Base-by-base conservation (phyloP, 169 alveolate species). In the Plasmodium cynomolgi region DNA sequence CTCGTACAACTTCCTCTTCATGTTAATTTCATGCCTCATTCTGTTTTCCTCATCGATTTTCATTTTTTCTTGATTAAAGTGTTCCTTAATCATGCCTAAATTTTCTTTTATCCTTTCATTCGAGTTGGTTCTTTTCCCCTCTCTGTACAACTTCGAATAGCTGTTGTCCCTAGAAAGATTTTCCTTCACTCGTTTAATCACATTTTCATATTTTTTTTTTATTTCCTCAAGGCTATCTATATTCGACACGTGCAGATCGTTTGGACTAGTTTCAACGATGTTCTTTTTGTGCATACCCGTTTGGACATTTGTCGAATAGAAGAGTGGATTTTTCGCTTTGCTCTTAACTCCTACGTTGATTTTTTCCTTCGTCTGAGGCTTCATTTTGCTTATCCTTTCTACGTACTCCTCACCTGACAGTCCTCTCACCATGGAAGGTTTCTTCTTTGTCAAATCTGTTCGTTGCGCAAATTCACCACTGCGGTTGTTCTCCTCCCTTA, bases 1-100 rank as follows among this genome's bases (percentile, higher is more conserved):
- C 50, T 90, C 94, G 73, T 90, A 90, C 47, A 90, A 23, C 50
- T 81, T 90, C 73, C 94, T 90, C 56, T 81, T 90, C 50, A 39
- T 3, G 33, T 80, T 68, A 2, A 90, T 80, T 71, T 90, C 94
- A 71, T 90, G 54, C 74, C 74, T 90, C 56, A 90, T 15, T 80
- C 73, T 81, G 20, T 90, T 37, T 44, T 90, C 91, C 15, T 79
- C 90, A 23, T 62, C 91, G 8, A 68, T 81, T 80, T 90, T 39
- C n/a, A 80, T 62, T 41, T 90, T 81, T 17, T 90, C 84, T 68
- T 71, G 58, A 81, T 81, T 71, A 68, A 50, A 62, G 73, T 62
- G 71, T 37, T 71, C 29, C 74, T 90, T 74, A 37, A 90, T 90
- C 54, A 79, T 68, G 29, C 79, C 84, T 29, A 90, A 90, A 29